Evolutionary conservation across 495 filamentous ascomycete species (phyloP), one percentile per base, ranked within the genome.

Genomic region (Penicillium paradoxum): DNA sequence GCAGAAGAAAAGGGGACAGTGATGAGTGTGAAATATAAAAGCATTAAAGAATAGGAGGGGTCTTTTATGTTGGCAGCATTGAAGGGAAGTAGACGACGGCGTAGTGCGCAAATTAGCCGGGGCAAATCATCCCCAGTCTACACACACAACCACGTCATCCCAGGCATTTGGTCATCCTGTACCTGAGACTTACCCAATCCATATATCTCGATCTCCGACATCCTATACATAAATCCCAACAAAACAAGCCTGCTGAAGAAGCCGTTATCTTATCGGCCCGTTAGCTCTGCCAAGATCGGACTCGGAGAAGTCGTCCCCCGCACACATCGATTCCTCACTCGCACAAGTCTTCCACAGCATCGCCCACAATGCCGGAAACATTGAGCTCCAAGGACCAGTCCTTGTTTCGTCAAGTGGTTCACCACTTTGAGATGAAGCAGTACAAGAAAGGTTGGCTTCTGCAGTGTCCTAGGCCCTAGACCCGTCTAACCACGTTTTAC

Each of bases 381-480:
- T 80, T 97, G 67, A 84, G 76, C 66, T 82, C 89, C 66, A 97
- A 97, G 77, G 93, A 99, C 76, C 80, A 81, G 56, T 83, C 91
- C 67, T 84, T 96, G 75, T 97, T 99, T 75, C 86, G 89, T 40
- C 88, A 88, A 64, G 86, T 99, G 60, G 85, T 97, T 55, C 91
- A 91, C 69, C 81, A 88, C 70, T 99, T 97, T 80, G 93, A 99
- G 71, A 83, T 85, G 60, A 99, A 99, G 73, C 93, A 97, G 69
- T 96, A 97, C 78, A 99, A 97, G 75, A 95, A 96, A 71, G 88
- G 88, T 81, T 14, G 11, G 44, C 38, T 24, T 41, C 22, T 18
- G n/a, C 27, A 15, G 19, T 14, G 38, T 29, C 27, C 45, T 14
- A 13, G 39, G 46, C 46, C 47, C 51, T 24, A 6, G 15, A 19